A percentile compares a stretch with the other conserved stretches of the same genome.
Evolutionary conservation across 179 eudicot genomes (phyloP).

Genomic region (Vitellaria paradoxa): DNA sequence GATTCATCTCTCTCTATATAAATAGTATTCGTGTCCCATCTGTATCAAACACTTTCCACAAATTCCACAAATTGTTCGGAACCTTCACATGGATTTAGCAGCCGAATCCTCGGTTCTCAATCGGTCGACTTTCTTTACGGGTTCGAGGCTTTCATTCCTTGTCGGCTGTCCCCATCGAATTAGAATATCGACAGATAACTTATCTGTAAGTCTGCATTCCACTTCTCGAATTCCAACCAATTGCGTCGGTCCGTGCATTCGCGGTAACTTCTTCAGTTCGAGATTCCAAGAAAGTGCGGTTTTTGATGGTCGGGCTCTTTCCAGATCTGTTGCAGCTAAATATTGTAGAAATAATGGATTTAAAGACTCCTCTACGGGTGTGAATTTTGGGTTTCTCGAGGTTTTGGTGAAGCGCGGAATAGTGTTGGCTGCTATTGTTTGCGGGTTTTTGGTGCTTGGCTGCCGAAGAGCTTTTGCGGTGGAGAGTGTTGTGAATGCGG

Average conservation of each 20-base stretch:
- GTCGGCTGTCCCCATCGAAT: constrained; percentile 18
- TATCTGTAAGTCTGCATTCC: constrained; percentile 9
- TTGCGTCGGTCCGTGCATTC: constrained; percentile 7
- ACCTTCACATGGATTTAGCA: constrained; percentile 6
- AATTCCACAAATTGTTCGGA: not conserved
- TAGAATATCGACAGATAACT: constrained; percentile 22
- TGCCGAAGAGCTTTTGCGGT: constrained; percentile 58
- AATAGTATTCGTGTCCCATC: not conserved
- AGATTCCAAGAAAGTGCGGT: constrained; percentile 16
- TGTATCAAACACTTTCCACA: not conserved
- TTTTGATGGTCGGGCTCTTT: constrained; percentile 21
- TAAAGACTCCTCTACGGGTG: not conserved
- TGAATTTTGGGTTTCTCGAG: constrained; percentile 25
- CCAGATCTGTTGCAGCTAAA: constrained; percentile 11
- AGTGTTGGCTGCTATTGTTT: constrained; percentile 49
- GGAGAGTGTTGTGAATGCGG: constrained; percentile 48
- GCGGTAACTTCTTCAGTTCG: constrained; percentile 20
- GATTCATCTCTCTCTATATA: not conserved
- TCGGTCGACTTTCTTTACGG: constrained; percentile 8
- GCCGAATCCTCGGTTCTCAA: constrained; percentile 8
- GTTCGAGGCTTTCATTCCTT: constrained; percentile 25
- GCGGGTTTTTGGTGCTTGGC: constrained; percentile 46
- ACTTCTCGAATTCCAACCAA: constrained; percentile 11
- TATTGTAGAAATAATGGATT: constrained; percentile 8
- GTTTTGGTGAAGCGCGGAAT: constrained; percentile 43